These are phyloP conservation scores for Parascedosporium putredinis DNA, from an alignment of 2,329 filamentous ascomycete species.

Conservation along the genomic window DNA sequence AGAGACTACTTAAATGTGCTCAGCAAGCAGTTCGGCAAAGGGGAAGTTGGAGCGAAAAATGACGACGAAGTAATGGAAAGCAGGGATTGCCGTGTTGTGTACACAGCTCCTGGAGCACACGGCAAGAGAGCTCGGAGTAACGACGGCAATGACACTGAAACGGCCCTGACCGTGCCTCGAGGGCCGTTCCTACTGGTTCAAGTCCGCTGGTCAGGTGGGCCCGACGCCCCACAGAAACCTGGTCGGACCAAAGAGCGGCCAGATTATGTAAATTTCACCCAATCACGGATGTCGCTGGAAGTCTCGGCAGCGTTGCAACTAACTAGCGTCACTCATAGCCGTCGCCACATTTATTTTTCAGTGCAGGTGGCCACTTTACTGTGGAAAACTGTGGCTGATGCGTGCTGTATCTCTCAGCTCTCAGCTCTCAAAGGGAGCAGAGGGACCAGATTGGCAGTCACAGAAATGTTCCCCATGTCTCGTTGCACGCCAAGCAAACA, in stretches of 20 bases:
- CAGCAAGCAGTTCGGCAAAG: neutral
- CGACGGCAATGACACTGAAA: constrained; percentile 7
- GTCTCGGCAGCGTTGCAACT: constrained; percentile 1
- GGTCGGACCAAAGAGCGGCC: neutral
- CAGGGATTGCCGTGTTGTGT: neutral
- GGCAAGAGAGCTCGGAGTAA: neutral
- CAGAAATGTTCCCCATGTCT: no score
- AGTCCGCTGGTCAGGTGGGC: neutral
- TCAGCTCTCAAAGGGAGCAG: no score
- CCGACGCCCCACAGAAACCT: neutral
- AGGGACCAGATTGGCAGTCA: no score
- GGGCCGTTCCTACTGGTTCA: neutral
- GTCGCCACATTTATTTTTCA: neutral
- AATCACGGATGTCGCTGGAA: constrained; percentile 3
- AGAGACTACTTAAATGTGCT: neutral
- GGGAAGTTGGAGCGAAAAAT: constrained; percentile 12
- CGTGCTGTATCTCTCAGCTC: no score
- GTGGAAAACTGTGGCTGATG: neutral
- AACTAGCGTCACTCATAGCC: neutral
- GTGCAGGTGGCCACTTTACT: neutral
- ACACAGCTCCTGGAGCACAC: neutral
- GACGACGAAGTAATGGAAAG: constrained; percentile 14
- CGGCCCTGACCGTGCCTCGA: neutral
- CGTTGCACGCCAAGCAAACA: no score
- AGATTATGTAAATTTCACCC: constrained; percentile 6